Evolutionary conservation across 2,329 filamentous ascomycete species (phyloP).

Genomic region (Cercospora canescens): DNA sequence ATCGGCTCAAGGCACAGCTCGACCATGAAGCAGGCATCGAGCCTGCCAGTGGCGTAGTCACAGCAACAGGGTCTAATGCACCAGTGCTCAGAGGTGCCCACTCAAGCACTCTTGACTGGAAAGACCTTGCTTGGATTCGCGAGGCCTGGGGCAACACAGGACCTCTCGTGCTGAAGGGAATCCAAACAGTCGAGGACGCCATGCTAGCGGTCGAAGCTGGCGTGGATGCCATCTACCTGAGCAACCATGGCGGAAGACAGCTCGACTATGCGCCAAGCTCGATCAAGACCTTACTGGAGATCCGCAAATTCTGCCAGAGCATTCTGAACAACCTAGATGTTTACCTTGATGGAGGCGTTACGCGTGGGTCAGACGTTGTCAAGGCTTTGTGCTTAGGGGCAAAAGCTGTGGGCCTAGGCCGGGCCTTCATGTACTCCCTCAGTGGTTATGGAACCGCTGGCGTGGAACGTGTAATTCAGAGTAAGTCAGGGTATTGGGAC

Average conservation of each 20-base stretch:
- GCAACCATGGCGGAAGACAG: slow-evolving; percentile 45
- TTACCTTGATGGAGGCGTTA: slow-evolving; percentile 43
- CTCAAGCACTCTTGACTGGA: slow-evolving; percentile 40
- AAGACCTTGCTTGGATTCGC: slow-evolving; percentile 11
- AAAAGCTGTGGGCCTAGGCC: slow-evolving; percentile 47
- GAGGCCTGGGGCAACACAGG: neutral
- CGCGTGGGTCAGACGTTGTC: slow-evolving; percentile 38
- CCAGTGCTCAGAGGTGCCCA: neutral
- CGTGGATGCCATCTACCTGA: slow-evolving; percentile 42
- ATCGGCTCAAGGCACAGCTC: slow-evolving; percentile 40
- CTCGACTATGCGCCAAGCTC: slow-evolving; percentile 60
- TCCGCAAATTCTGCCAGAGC: slow-evolving; percentile 57
- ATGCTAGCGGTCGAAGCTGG: slow-evolving; percentile 39
- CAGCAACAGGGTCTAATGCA: neutral
- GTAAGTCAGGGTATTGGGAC: neutral
- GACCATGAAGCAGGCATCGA: slow-evolving; percentile 38
- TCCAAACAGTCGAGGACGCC: slow-evolving; percentile 43
- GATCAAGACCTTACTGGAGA: slow-evolving; percentile 74
- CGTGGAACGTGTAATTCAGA: slow-evolving; percentile 39
- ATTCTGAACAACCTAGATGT: slow-evolving; percentile 44
- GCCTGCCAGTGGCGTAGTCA: neutral
- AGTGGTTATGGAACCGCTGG: slow-evolving; percentile 61
- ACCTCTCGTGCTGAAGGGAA: slow-evolving; percentile 33
- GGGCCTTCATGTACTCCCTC: slow-evolving; percentile 51
- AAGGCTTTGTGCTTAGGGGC: slow-evolving; percentile 42